Evolutionary conservation across 805 yeast species (phyloP).

Genomic region (Brettanomyces naardenensis): DNA sequence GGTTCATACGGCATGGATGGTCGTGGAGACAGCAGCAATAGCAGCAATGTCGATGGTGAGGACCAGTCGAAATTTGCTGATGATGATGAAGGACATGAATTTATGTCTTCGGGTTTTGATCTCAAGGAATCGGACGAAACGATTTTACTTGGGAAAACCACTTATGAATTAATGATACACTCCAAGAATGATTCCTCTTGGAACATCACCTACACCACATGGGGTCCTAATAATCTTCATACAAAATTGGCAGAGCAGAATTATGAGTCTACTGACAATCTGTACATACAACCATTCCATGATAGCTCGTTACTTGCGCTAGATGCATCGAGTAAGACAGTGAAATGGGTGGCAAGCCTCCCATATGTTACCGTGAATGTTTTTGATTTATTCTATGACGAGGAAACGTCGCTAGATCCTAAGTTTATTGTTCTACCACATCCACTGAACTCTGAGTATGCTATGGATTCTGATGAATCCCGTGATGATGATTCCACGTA

Average conservation of each 20-base stretch:
- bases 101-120: background rate
- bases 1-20: conserved; percentile 45
- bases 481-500: conserved; percentile 39
- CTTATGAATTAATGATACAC: conserved; percentile 69
- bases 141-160: conserved; percentile 54
- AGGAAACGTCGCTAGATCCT: conserved; percentile 8
- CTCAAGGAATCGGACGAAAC: conserved; percentile 4
- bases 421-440: conserved; percentile 58
- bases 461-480: background rate
- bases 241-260: conserved; percentile 39
- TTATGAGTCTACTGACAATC: conserved; percentile 55
- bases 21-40: no score
- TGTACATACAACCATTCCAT: conserved; percentile 78
- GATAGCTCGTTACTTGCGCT: conserved; percentile 74
- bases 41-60: conserved; percentile 7
- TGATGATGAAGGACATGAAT: conserved; percentile 9
- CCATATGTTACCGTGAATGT: conserved; percentile 70
- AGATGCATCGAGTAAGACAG: conserved; percentile 58
- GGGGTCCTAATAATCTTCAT: conserved; percentile 91
- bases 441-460: conserved; percentile 39
- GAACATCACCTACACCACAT: conserved; percentile 79
- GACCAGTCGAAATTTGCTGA: conserved; percentile 4
- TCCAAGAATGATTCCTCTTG: conserved; percentile 64
- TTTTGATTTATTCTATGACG: conserved; percentile 57
- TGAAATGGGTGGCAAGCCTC: conserved; percentile 70